Conservation (phyloP, 2,329 filamentous ascomycete genomes). For the Alternaria angustiovoidea region DNA sequence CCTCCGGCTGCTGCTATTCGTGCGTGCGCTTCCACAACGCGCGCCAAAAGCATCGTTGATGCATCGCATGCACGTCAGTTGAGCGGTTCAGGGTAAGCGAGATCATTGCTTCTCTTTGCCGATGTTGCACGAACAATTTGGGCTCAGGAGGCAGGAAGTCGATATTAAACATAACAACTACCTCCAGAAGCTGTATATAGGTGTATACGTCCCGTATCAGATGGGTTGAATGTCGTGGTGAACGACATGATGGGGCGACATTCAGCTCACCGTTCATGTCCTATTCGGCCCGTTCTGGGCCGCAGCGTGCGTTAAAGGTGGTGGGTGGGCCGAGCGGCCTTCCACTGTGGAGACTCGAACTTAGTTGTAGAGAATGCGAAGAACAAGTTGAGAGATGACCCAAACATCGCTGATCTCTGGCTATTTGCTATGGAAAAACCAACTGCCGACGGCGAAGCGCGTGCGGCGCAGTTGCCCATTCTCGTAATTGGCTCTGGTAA, state of each 20-base stretch:
- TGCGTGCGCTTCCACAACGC: background rate
- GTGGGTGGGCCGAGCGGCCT: constrained; percentile 4
- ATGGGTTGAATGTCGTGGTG: background rate
- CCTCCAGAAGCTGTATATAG: background rate
- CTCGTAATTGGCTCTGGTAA: constrained; percentile 47
- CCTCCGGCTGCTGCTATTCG: constrained; percentile 7
- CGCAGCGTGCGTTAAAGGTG: background rate
- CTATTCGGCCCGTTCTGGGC: background rate
- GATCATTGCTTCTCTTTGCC: background rate
- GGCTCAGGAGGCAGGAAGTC: background rate
- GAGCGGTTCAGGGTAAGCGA: background rate
- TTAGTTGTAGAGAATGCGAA: background rate
- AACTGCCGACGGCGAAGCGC: background rate
- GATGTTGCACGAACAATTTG: background rate
- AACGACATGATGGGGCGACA: background rate
- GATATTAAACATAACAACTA: background rate
- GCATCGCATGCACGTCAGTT: constrained; percentile 1
- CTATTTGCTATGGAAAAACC: constrained; percentile 7
- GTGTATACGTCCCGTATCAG: background rate
- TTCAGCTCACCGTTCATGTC: background rate
- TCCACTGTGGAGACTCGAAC: constrained; percentile 2
- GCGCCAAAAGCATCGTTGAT: constrained; percentile 4
- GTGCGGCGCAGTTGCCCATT: constrained; percentile 22
- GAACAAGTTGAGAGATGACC: background rate
- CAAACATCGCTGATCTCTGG: constrained; percentile 1